Percentiles rank a stretch among this genome's conserved stretches.
Evolutionary conservation across 495 filamentous ascomycete species (phyloP).

Genomic region (Sordaria brevicollis): DNA sequence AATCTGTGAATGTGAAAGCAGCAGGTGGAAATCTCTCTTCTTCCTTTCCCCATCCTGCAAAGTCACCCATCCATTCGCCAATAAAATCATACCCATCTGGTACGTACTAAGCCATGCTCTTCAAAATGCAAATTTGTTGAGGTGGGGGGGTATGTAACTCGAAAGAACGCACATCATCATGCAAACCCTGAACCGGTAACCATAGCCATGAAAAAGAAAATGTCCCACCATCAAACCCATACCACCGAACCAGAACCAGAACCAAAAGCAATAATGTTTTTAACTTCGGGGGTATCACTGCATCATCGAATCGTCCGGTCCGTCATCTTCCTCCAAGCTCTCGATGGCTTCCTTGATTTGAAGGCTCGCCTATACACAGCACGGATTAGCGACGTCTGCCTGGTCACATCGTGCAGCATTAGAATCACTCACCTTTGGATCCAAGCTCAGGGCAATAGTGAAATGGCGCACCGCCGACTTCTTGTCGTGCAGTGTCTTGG

Average conservation of each 20-base stretch:
- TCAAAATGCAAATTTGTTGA: not conserved
- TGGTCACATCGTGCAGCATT: not conserved
- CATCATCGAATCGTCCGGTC: conserved; percentile 59
- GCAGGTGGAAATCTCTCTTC: not conserved
- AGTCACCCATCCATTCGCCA: not conserved
- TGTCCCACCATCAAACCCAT: not conserved
- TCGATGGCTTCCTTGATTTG: conserved; percentile 93
- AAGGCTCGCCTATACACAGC: conserved; percentile 56
- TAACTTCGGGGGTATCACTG: conserved; percentile 21
- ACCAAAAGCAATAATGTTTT: not conserved
- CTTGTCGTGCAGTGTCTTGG: conserved; percentile 72
- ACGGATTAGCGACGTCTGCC: conserved; percentile 11
- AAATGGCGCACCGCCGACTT: conserved; percentile 79
- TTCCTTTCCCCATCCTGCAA: not conserved
- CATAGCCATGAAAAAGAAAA: not conserved
- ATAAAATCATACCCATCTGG: not conserved
- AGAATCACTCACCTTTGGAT: conserved; percentile 68
- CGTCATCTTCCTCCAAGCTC: conserved; percentile 73
- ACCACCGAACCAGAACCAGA: no score
- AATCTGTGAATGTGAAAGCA: conserved; percentile 7
- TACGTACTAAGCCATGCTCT: not conserved
- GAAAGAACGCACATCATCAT: not conserved
- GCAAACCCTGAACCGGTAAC: not conserved
- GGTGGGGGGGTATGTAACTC: not conserved
- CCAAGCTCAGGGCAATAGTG: conserved; percentile 86